Base-by-base conservation (phyloP, 2,329 filamentous ascomycete genomes). In the Talaromyces sp. region DNA sequence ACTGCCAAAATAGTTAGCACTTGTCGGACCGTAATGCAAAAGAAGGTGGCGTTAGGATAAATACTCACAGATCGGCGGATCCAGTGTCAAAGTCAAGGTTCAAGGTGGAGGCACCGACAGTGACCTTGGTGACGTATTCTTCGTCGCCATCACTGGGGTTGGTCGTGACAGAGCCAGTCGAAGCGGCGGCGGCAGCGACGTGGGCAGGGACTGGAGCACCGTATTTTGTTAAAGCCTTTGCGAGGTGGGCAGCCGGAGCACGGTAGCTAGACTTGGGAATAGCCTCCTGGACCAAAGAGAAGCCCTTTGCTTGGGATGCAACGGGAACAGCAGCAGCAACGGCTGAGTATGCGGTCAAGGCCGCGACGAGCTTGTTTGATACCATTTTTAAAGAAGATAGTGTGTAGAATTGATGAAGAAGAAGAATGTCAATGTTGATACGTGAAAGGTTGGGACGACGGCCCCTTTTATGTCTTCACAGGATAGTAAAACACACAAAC, bases 81-180 rank as follows among this genome's bases (percentile, higher is more conserved):
- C 80, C 87, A 10, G 89, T 91, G 65, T 92, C 89, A 62, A 92
- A 82, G 69, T 90, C 87, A 61, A 91, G 71, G 61, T 85, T 81
- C 63, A 90, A 70, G 3, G 77, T 82, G 65, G 87, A 84, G 69
- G 81, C 76, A 51, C 88, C 89, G 62, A 91, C 77, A 3, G 77
- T 80, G 50, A 91, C 83, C 0, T 86, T 84, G 61, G 82, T 80
- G 32, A 86, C 75, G 60, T 86, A 88, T 68, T 86, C 80, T 2
- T 75, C 74, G 63, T 88, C 85, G 52, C 78, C 73, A 14, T 73
- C 66, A 62, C 80, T 72, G 0, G 82, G 81, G 32, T 24, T 57
- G 12, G 74, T 78, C 17, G 41, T 26, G 21, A 77, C 75, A n/a
- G 72, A 59, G 60, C 55, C 55, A 3, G 26, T 57, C 11, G 32